phyloP scores from a whole-genome alignment of 139 green algal genomes.

The Micractinium sp. region DNA sequence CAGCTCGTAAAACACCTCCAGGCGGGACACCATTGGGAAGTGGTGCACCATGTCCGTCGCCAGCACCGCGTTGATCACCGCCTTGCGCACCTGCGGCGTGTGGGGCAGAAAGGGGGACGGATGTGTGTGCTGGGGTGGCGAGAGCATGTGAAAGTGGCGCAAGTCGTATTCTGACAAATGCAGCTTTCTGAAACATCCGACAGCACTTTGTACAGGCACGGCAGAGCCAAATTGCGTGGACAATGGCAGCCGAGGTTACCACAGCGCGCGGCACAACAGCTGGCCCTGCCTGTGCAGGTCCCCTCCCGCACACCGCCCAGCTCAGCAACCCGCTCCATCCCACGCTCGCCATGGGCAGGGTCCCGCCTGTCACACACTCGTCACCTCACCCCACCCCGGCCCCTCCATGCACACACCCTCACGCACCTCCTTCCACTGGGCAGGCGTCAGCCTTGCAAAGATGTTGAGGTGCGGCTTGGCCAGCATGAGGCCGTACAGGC shows the following conservation, averaged over 20 bases:
- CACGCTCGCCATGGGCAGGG: background rate
- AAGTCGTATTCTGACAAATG: too few species aligned
- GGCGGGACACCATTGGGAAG: constrained; percentile 66
- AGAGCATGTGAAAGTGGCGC: too few species aligned
- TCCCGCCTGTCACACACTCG: background rate
- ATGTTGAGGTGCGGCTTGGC: constrained; percentile 45
- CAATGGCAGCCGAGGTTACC: too few species aligned
- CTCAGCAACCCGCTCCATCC: background rate
- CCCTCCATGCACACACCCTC: background rate
- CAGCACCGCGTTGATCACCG: constrained; percentile 66
- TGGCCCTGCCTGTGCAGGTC: too few species aligned
- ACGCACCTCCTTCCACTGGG: constrained; percentile 49
- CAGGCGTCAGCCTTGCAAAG: constrained; percentile 46
- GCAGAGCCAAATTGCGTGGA: too few species aligned
- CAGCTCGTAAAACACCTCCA: constrained; percentile 64
- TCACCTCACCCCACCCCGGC: background rate
- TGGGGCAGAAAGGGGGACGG: background rate
- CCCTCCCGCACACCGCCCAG: too few species aligned
- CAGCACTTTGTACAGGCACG: too few species aligned
- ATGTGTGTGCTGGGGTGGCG: too few species aligned
- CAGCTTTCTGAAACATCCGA: too few species aligned
- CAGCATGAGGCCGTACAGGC: constrained; percentile 57
- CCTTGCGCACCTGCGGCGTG: constrained; percentile 46
- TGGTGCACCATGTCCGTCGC: constrained; percentile 80
- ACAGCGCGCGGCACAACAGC: too few species aligned